Conservation (phyloP, 371 early-diverging fungal species). For the Globomyces sp. region DNA sequence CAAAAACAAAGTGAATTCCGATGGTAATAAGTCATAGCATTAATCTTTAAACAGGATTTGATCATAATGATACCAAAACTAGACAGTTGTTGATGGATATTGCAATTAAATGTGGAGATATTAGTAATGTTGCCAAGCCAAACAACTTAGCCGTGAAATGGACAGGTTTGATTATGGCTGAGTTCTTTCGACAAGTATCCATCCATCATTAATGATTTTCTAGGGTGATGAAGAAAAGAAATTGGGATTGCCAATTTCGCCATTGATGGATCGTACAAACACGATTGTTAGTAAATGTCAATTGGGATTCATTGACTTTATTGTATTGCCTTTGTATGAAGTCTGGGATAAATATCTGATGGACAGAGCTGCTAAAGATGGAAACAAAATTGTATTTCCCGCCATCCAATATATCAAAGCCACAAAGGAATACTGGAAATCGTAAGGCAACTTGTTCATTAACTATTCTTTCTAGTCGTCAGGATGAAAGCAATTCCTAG, state of each 20-base stretch:
- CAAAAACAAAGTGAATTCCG: slow-evolving; percentile 40
- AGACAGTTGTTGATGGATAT: slow-evolving; percentile 46
- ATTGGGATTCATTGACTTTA: slow-evolving; percentile 53
- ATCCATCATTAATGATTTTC: slow-evolving; percentile 21
- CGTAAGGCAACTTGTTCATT: background rate
- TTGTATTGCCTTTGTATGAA: slow-evolving; percentile 55
- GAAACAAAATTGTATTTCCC: slow-evolving; percentile 19
- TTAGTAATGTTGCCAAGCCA: slow-evolving; percentile 54
- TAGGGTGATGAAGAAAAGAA: slow-evolving; percentile 48
- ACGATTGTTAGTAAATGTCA: slow-evolving; percentile 48
- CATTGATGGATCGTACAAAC: slow-evolving; percentile 53
- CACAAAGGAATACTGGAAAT: slow-evolving; percentile 38
- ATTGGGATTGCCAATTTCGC: slow-evolving; percentile 38
- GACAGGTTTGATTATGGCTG: slow-evolving; percentile 53
- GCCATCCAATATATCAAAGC: slow-evolving; percentile 24
- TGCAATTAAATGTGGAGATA: slow-evolving; percentile 55
- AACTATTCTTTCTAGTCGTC: background rate
- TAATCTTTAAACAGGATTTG: background rate
- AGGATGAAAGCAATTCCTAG: too few relatives aligned
- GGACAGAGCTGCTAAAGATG: slow-evolving; percentile 1
- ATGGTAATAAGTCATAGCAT: background rate
- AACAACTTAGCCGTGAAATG: slow-evolving; percentile 43
- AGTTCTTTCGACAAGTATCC: slow-evolving; percentile 50
- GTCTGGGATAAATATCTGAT: slow-evolving; percentile 39
- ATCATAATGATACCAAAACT: slow-evolving; percentile 24